Percentiles rank a stretch among this genome's conserved stretches.
Conservation (phyloP, 805 yeast genomes). For the Millerozyma acaciae region DNA sequence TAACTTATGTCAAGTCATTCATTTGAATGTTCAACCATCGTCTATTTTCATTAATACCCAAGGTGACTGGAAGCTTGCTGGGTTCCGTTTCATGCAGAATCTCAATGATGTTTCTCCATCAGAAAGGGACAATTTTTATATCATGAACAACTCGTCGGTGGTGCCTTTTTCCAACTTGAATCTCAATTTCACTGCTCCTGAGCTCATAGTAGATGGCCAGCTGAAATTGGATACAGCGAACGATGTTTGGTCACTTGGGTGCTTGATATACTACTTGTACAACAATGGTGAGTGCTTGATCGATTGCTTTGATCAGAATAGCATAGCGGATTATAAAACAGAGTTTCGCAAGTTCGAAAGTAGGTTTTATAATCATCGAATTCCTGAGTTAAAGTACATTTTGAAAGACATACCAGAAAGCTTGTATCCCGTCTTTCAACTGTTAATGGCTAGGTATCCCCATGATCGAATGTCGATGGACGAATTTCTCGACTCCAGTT, state of each 20-base stretch:
- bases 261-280: conserved; percentile 69
- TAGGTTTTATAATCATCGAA: conserved; percentile 38
- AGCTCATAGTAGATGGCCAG: conserved; percentile 61
- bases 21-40: conserved; percentile 73
- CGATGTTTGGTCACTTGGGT: conserved; percentile 84
- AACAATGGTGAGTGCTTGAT: conserved; percentile 45
- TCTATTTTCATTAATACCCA: conserved; percentile 73
- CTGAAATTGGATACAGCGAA: conserved; percentile 53
- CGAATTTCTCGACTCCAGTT: conserved; percentile 65
- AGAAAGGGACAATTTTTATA: conserved; percentile 53
- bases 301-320: conserved; percentile 42
- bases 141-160: conserved; percentile 72
- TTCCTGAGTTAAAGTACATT: conserved; percentile 38
- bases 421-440: conserved; percentile 47
- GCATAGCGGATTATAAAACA: conserved; percentile 57
- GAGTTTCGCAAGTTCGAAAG: conserved; percentile 46
- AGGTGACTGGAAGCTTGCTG: conserved; percentile 93
- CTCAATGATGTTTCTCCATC: conserved; percentile 46
- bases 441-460: conserved; percentile 54
- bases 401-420: conserved; percentile 56
- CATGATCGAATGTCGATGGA: conserved; percentile 56
- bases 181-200: conserved; percentile 81
- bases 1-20: conserved; percentile 67
- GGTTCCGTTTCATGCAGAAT: conserved; percentile 51
- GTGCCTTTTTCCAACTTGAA: conserved; percentile 75